These are phyloP conservation scores for Globisporangium solare DNA, from an alignment of 352 stramenopile genomes.

Conservation along the genomic window DNA sequence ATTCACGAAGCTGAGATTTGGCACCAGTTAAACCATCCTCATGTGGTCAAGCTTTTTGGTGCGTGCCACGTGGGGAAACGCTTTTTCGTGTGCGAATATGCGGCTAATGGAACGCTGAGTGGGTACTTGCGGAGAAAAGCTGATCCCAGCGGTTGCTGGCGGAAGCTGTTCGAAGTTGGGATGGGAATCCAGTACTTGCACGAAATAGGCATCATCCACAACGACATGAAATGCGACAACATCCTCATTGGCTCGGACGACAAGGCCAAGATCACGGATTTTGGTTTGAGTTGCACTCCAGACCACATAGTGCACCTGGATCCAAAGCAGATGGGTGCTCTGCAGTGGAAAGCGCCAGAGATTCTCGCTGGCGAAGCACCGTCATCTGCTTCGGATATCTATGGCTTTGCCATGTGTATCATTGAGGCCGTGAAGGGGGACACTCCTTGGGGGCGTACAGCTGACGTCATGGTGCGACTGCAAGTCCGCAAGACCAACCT, in stretches of 20 bases:
- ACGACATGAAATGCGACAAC: conserved; percentile 13
- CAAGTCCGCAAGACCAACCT: neutral
- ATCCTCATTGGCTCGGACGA: conserved; percentile 9
- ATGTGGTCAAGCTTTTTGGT: conserved; percentile 7
- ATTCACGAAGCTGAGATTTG: conserved; percentile 10
- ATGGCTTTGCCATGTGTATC: conserved; percentile 32
- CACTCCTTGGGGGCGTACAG: conserved; percentile 14
- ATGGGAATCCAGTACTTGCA: conserved; percentile 58
- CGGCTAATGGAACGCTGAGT: no score
- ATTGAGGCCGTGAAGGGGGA: conserved; percentile 24
- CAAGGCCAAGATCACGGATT: conserved; percentile 6
- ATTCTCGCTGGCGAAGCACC: conserved; percentile 18
- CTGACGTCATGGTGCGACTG: neutral
- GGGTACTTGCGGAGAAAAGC: no score
- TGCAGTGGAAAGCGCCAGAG: conserved; percentile 26
- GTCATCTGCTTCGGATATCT: conserved; percentile 24
- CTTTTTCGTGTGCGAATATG: no score
- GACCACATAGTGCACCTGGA: no score
- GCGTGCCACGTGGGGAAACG: conserved; percentile 1
- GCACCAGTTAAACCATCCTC: neutral
- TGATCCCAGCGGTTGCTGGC: no score
- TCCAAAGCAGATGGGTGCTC: no score
- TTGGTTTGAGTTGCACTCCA: neutral
- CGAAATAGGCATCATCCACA: conserved; percentile 21
- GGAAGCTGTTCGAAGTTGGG: conserved; percentile 8